Evolutionary conservation across 129 eudicot species (phyloP).

Genomic region (Pulicaria dysenterica): DNA sequence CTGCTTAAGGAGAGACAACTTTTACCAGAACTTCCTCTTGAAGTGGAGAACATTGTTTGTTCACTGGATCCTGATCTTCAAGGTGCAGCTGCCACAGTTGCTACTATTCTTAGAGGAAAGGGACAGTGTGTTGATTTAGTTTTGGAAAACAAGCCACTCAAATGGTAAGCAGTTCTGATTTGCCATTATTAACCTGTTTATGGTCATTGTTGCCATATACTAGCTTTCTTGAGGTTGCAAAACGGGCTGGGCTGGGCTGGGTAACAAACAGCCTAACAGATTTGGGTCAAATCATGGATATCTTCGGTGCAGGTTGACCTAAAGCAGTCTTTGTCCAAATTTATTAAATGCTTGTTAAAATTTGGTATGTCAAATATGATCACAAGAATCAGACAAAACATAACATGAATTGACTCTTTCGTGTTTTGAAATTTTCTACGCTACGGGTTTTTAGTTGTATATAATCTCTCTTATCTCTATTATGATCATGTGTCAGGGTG

Average conservation of each 20-base stretch:
- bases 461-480: neutral
- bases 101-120: conserved; percentile 68
- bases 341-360: neutral
- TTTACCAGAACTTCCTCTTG: conserved; percentile 64
- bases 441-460: neutral
- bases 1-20: conserved; percentile 83
- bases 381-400: neutral
- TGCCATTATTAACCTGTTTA: neutral
- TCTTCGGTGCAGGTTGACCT: neutral
- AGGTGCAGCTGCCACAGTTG: conserved; percentile 82
- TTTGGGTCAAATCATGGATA: neutral
- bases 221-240: neutral
- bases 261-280: too few relatives aligned
- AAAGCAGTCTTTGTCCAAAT: neutral
- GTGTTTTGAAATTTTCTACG: too few relatives aligned
- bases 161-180: conserved; percentile 51
- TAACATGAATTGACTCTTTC: neutral
- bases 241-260: neutral
- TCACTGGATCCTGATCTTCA: conserved; percentile 79
- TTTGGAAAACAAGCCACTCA: conserved; percentile 84
- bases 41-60: conserved; percentile 79
- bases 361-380: neutral
- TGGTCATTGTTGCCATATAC: neutral
- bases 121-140: conserved; percentile 95
- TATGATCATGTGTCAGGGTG: conserved; percentile 47